A percentile compares a stretch with the other conserved stretches of the same genome.
Evolutionary conservation across 2,329 filamentous ascomycete genomes (phyloP).

Genomic region (Fusarium bactridioides): DNA sequence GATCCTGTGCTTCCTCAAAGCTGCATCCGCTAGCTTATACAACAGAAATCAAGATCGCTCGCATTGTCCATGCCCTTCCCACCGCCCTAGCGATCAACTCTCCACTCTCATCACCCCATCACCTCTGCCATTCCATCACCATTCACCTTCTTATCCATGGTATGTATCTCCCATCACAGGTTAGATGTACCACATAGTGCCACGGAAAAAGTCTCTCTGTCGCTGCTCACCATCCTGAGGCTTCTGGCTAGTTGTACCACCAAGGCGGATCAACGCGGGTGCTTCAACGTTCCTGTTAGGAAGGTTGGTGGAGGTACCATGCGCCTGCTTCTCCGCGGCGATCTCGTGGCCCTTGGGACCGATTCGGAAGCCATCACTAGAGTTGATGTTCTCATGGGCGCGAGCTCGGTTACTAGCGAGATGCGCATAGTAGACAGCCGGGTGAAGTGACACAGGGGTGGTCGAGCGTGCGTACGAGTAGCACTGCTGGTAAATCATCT

Average conservation of each 20-base stretch:
- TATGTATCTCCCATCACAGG: not conserved
- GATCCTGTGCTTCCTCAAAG: constrained; percentile 1
- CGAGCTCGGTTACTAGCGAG: constrained; percentile 83
- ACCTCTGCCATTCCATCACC: not conserved
- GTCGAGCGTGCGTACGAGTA: constrained; percentile 94
- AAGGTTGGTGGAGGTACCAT: constrained; percentile 44
- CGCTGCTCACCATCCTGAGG: constrained; percentile 42
- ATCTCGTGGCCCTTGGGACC: constrained; percentile 56
- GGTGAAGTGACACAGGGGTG: constrained; percentile 87
- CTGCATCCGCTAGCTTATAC: not conserved
- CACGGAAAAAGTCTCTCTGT: constrained; percentile 48
- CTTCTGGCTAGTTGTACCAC: constrained; percentile 34
- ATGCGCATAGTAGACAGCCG: constrained; percentile 96
- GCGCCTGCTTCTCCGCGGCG: constrained; percentile 49
- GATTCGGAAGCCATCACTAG: constrained; percentile 54
- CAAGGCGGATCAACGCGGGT: constrained; percentile 44
- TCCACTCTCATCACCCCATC: not conserved
- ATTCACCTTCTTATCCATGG: not conserved
- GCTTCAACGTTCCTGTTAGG: constrained; percentile 39
- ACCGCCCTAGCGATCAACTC: constrained; percentile 26
- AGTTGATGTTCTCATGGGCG: constrained; percentile 68
- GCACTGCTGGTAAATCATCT: constrained; percentile 92
- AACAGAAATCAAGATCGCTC: constrained; percentile 15
- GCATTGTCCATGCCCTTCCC: constrained; percentile 28
- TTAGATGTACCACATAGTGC: constrained; percentile 57